Evolutionary conservation across 2,329 filamentous ascomycete species (phyloP).

Genomic region (Dichotomopilus funicola): DNA sequence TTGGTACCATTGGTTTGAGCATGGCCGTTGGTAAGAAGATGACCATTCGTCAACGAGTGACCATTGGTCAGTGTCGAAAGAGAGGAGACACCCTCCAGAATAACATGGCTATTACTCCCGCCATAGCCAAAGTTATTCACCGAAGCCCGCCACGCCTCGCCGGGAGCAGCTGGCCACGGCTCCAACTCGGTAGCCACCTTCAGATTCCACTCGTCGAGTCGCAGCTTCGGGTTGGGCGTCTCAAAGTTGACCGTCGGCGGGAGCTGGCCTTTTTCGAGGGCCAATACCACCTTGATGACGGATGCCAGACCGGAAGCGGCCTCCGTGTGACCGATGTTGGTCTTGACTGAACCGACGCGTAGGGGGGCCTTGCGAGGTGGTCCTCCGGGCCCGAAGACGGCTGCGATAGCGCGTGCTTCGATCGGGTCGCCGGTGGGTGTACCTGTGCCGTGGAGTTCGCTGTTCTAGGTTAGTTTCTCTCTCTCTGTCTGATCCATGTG

Average conservation of each 20-base stretch:
- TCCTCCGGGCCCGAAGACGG: background rate
- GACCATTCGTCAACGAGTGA: too few species aligned
- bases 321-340: slow-evolving; percentile 32
- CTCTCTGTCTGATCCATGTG: too few species aligned
- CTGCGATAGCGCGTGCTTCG: slow-evolving; percentile 2
- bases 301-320: slow-evolving; percentile 31
- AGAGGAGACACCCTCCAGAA: too few species aligned
- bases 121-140: too few species aligned
- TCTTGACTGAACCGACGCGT: too few species aligned
- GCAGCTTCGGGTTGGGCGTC: slow-evolving; percentile 22
- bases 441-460: slow-evolving; percentile 26
- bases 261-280: slow-evolving; percentile 27
- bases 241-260: slow-evolving; percentile 30
- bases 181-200: slow-evolving; percentile 18
- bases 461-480: background rate
- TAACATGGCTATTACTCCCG: too few species aligned
- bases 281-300: slow-evolving; percentile 30
- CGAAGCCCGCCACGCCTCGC: too few species aligned
- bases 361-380: too few species aligned
- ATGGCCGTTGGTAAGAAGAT: too few species aligned
- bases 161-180: too few species aligned
- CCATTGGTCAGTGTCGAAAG: too few species aligned
- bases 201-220: slow-evolving; percentile 27
- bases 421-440: slow-evolving; percentile 3
- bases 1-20: too few species aligned